Evolutionary conservation across 345 rosid species (phyloP).

Genomic region (Mercurialis annua): DNA sequence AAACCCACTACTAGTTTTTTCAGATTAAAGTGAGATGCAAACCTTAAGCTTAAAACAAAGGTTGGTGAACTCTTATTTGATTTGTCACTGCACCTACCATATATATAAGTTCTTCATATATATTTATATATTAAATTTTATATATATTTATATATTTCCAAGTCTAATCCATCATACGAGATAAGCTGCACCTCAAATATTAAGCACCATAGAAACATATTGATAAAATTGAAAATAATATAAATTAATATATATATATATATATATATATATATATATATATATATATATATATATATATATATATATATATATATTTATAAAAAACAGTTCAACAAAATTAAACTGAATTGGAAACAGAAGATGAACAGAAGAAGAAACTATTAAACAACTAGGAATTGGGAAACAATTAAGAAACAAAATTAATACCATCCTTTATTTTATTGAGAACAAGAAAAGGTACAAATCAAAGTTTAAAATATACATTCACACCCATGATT

Average conservation of each 20-base stretch:
- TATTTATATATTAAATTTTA: no score
- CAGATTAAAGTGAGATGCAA: slow-evolving; percentile 4
- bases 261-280: no score
- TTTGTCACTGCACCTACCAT: background rate
- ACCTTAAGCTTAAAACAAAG: background rate
- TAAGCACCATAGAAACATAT: background rate
- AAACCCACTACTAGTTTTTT: slow-evolving; percentile 1
- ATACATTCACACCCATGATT: slow-evolving; percentile 13
- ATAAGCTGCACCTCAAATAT: background rate
- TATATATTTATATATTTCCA: no score
- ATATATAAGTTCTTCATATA: background rate
- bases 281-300: no score
- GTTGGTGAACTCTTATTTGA: background rate
- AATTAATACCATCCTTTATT: slow-evolving; percentile 14
- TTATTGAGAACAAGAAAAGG: slow-evolving; percentile 14
- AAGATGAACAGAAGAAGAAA: background rate
- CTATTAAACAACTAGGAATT: background rate
- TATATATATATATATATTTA: background rate
- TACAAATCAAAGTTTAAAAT: slow-evolving; percentile 3
- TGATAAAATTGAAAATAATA: no score
- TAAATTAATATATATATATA: no score
- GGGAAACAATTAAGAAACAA: slow-evolving; percentile 13
- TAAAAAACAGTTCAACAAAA: background rate
- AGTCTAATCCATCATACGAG: slow-evolving; percentile 20
- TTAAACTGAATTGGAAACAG: background rate